These are phyloP conservation scores for Leccinum pellstonianum DNA, from an alignment of 768 basidiomycete genomes.

Conservation along the genomic window DNA sequence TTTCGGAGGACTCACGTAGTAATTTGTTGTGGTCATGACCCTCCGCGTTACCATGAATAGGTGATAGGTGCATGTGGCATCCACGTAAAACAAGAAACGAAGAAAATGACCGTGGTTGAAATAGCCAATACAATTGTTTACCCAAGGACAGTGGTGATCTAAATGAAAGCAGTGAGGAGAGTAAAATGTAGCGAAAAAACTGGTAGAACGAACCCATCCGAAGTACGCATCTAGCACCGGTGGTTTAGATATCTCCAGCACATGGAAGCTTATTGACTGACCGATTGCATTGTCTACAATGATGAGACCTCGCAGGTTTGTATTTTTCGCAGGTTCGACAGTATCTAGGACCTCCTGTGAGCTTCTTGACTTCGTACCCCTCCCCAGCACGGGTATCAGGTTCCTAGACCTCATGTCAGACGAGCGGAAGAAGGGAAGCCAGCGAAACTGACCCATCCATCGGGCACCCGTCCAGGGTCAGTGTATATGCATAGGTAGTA, in stretches of 20 bases:
- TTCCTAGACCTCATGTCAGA: slow-evolving; percentile 38
- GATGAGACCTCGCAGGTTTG: slow-evolving; percentile 90
- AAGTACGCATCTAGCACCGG: slow-evolving; percentile 63
- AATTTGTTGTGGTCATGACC: slow-evolving; percentile 49
- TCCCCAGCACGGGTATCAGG: slow-evolving; percentile 67
- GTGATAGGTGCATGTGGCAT: slow-evolving; percentile 87
- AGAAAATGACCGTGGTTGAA: slow-evolving; percentile 87
- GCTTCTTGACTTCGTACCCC: slow-evolving; percentile 87
- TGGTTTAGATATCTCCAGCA: slow-evolving; percentile 3
- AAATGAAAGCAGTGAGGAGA: slow-evolving; percentile 9
- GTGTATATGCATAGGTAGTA: slow-evolving; percentile 82
- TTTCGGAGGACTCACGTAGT: slow-evolving; percentile 48
- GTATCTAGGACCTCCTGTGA: slow-evolving; percentile 78
- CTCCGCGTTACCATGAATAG: slow-evolving; percentile 75
- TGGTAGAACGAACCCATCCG: slow-evolving; percentile 69
- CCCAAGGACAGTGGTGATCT: slow-evolving; percentile 94
- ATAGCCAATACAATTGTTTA: slow-evolving; percentile 93
- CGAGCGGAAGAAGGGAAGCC: background rate
- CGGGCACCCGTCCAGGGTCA: slow-evolving; percentile 83
- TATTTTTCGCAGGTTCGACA: slow-evolving; percentile 84
- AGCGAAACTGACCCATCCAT: slow-evolving; percentile 59
- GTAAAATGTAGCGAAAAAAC: background rate
- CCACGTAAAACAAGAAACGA: slow-evolving; percentile 91
- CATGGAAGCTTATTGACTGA: slow-evolving; percentile 36
- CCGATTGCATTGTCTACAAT: slow-evolving; percentile 86